Evolutionary conservation across 1,284 basidiomycete genomes (phyloP), one percentile per base, ranked within the genome.

Genomic region (Vanrija sp.): DNA sequence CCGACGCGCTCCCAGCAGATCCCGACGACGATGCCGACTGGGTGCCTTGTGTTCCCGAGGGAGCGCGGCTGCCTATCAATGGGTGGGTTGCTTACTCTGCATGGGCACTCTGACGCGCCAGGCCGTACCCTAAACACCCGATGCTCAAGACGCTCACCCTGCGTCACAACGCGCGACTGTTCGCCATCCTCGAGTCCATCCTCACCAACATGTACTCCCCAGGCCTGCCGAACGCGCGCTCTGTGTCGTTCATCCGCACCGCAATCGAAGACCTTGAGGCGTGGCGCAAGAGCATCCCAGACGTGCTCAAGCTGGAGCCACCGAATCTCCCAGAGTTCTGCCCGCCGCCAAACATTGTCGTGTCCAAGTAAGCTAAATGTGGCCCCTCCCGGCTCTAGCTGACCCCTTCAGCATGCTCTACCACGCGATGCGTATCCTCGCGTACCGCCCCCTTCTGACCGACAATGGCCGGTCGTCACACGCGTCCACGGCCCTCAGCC

Each of bases 191-290:
- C 45, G 57, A 59, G 37, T 59, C 57, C 14, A 56, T 59, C 44
- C 45, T 59, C 15, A 52, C 46, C 41, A 59, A 59, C 54, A 59
- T 59, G 57, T 59, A 59, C 51, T 59, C 57, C 12, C 53, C 54
- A 6, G 38, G 49, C 3, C 43, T 54, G 14, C 57, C 57, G 2
- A 53, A 59, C 35, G 51, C 57, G 8, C 50, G 57, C 1, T 53
- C 50, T 2, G 27, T 59, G 36, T 56, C 53, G 8, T 56, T 56
- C 31, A 55, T 59, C 31, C 49, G 50, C 22, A 39, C 50, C 2
- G 50, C 44, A 0, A n/a, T 46, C 10, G 50, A 52, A n/a, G 15
- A 38, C 1, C 50, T 52, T 16, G 45, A 52, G 9, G 18, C 37
- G 3, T 52, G 50, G 50, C n/a, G 44, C 19, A 45, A 45, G 24